Conservation (phyloP, 345 rosid species). For the Citrus glauca region DNA sequence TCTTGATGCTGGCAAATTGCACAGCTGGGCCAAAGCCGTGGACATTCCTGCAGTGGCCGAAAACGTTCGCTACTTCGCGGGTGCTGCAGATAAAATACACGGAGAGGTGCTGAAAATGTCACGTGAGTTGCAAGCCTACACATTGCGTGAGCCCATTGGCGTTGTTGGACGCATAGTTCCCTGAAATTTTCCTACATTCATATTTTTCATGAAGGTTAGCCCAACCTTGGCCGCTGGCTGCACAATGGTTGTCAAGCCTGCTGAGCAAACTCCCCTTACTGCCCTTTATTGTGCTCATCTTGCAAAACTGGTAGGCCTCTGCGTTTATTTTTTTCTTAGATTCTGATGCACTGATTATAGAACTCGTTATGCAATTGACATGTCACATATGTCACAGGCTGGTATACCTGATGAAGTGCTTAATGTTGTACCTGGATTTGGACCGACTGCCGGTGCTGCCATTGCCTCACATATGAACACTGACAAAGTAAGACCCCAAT, state of each 20-base stretch:
- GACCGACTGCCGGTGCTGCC: conserved; percentile 77
- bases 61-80: conserved; percentile 62
- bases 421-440: conserved; percentile 72
- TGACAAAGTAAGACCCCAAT: conserved; percentile 44
- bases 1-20: conserved; percentile 66
- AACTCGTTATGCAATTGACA: background rate
- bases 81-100: conserved; percentile 88
- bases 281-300: conserved; percentile 73
- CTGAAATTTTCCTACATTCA: conserved; percentile 72
- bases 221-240: conserved; percentile 89
- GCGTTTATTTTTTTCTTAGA: background rate
- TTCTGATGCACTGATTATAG: background rate
- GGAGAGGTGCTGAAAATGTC: conserved; percentile 71
- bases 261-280: conserved; percentile 87
- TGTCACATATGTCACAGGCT: conserved; percentile 29
- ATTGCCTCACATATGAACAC: conserved; percentile 73
- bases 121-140: conserved; percentile 53
- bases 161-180: conserved; percentile 77
- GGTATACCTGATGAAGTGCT: conserved; percentile 89
- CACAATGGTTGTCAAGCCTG: conserved; percentile 82
- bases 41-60: conserved; percentile 48
- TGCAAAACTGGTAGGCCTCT: conserved; percentile 36
- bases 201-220: conserved; percentile 62
- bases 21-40: conserved; percentile 20
- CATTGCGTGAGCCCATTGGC: conserved; percentile 77